Base-by-base conservation (phyloP, 129 eudicot genomes). In the Heracleum sosnowskyi region DNA sequence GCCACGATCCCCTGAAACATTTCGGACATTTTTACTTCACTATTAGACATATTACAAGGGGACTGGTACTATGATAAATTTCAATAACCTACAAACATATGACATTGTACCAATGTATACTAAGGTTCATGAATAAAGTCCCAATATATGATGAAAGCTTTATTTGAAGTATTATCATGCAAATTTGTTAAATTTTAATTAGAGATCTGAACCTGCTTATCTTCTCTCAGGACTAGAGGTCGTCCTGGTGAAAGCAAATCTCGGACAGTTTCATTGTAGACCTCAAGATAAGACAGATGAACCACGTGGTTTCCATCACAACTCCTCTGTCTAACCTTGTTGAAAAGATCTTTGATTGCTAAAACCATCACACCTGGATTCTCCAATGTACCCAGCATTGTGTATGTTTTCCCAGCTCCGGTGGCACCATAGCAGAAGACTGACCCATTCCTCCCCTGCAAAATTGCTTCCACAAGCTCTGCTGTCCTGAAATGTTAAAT, bases 381-480 rank as follows among this genome's bases (percentile, higher is more conserved):
- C 66, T 92, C 96, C 37, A 88, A 82, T 4, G 96, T 90, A 36
- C 97, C 97, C 11, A 92, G 81, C 97, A 92, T 92, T 44, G 97
- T 92, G 60, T 90, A 90, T 12, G 97, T 92, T 71, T 92, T 92
- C 60, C 97, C 97, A 28, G 97, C 97, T 74, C 97, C 97, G 2
- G 97, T 92, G 18, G 97, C 97, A 40, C 97, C 97, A 74, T 92
- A 92, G 60, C 97, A 92, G 80, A 92, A 92, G 62, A 92, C 97
- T 62, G 97, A 90, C 31, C 97, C 97, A 31, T 92, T 92, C 77
- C 96, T 84, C 39, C 97, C 97, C 82, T 88, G 91, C 49, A 92
- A 73, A 79, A 92, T 96, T 17, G 93, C 93, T 87, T 90, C 97
- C 76, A 92, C 96, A 72, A 92, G 93, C 55, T 90, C 91, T 18